Conservation (phyloP, 2,329 filamentous ascomycete species). For the Ascochyta pisi region DNA sequence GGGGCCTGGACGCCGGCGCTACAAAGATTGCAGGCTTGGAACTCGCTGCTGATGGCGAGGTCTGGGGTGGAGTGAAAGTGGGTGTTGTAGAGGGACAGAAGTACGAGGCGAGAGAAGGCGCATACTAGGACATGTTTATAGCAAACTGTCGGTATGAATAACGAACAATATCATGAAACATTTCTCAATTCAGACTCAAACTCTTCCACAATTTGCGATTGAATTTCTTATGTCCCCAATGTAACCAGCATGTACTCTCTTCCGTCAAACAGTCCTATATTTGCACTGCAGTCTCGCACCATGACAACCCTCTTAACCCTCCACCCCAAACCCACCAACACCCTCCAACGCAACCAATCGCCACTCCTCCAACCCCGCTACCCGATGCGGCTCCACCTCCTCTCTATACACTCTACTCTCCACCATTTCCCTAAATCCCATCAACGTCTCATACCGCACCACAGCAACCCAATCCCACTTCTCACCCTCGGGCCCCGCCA, state of each 20-base stretch:
- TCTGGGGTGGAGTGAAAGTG: conserved; percentile 61
- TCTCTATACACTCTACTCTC: conserved; percentile 16
- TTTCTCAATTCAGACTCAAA: too few species aligned
- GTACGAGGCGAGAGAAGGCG: conserved; percentile 57
- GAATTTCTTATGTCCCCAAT: too few species aligned
- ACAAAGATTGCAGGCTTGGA: conserved; percentile 64
- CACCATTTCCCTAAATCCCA: conserved; percentile 23
- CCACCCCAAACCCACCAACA: background rate
- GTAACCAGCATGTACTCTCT: too few species aligned
- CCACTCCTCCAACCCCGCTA: conserved; percentile 21
- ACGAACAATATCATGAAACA: background rate
- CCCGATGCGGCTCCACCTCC: conserved; percentile 13
- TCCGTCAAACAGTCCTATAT: too few species aligned
- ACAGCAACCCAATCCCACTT: conserved; percentile 20
- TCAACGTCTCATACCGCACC: conserved; percentile 10
- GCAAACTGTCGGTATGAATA: background rate
- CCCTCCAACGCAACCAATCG: conserved; percentile 19
- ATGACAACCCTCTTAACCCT: background rate
- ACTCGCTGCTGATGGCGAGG: conserved; percentile 57
- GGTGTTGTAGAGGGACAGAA: conserved; percentile 54
- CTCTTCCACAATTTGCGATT: too few species aligned
- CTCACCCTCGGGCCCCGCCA: background rate
- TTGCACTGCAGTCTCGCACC: too few species aligned
- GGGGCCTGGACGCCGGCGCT: conserved; percentile 66
- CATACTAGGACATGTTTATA: conserved; percentile 53